These are phyloP conservation scores for Cyphellophora attinorum DNA, from an alignment of 2,329 filamentous ascomycete genomes.

Conservation along the genomic window DNA sequence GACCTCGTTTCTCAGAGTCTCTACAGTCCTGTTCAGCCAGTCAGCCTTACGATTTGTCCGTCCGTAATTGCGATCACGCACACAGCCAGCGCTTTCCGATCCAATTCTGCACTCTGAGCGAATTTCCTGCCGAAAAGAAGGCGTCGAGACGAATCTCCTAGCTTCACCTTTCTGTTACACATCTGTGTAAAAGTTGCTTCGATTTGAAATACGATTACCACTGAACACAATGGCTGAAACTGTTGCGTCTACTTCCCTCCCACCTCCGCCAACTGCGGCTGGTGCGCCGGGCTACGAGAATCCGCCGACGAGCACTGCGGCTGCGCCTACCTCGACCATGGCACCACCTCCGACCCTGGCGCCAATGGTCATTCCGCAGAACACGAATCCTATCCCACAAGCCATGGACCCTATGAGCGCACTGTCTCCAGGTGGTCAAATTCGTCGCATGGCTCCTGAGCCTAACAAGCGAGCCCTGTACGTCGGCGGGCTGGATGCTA, in stretches of 20 bases:
- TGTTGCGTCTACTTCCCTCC: conserved; percentile 51
- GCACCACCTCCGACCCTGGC: conserved; percentile 73
- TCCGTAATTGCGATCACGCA: too few species aligned
- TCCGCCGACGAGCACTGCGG: conserved; percentile 56
- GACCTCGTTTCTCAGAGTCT: too few species aligned
- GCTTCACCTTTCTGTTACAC: conserved; percentile 1
- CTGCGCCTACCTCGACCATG: conserved; percentile 60
- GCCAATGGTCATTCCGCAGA: conserved; percentile 78
- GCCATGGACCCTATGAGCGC: conserved; percentile 74
- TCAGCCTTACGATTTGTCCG: too few species aligned
- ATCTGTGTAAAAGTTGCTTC: conserved; percentile 4
- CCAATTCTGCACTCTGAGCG: not conserved
- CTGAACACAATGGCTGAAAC: conserved; percentile 63
- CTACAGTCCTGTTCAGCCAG: too few species aligned
- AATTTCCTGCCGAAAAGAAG: not conserved
- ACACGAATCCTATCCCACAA: conserved; percentile 89
- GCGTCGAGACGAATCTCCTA: conserved; percentile 9
- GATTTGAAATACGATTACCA: not conserved
- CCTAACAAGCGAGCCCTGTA: conserved; percentile 98
- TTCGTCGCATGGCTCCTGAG: conserved; percentile 86
- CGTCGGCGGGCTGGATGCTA: conserved; percentile 85
- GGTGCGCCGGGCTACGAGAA: conserved; percentile 68
- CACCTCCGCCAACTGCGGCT: conserved; percentile 60
- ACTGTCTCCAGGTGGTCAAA: conserved; percentile 79
- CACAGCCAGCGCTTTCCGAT: too few species aligned